Evolutionary conservation across 768 basidiomycete species (phyloP).

Genomic region (Cubamyces lactineus): DNA sequence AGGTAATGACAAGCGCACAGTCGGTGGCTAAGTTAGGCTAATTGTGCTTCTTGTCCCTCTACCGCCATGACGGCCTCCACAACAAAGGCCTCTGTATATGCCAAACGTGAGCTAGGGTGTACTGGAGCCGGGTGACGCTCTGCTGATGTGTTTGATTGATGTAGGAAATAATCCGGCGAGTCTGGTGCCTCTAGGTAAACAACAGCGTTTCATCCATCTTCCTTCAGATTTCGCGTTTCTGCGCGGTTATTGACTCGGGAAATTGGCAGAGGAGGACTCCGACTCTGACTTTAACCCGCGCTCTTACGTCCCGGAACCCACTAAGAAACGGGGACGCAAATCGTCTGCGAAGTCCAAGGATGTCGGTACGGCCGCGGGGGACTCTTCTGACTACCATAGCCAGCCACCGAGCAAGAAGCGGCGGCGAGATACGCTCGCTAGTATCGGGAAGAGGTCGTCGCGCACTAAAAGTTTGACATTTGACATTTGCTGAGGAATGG

Average conservation of each 20-base stretch:
- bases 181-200: conserved; percentile 41
- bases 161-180: conserved; percentile 31
- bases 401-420: conserved; percentile 9
- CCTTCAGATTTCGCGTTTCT: neutral
- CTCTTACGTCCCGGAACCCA: conserved; percentile 36
- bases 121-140: neutral
- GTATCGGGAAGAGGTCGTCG: conserved; percentile 1
- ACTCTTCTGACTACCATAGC: neutral
- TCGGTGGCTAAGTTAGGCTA: neutral
- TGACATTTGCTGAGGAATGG: neutral
- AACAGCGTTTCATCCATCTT: neutral
- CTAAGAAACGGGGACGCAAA: conserved; percentile 34
- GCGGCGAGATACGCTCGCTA: conserved; percentile 6
- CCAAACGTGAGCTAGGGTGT: neutral
- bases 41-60: conserved; percentile 1
- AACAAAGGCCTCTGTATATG: conserved; percentile 10
- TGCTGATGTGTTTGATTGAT: neutral
- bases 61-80: conserved; percentile 12
- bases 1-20: neutral
- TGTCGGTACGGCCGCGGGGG: neutral
- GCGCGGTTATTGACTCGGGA: neutral
- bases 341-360: neutral
- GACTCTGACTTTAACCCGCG: conserved; percentile 56
- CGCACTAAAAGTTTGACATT: conserved; percentile 19
- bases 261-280: conserved; percentile 36